Base-by-base conservation (phyloP, 2,329 filamentous ascomycete species). In the Aspergillus brunneoviolaceus region DNA sequence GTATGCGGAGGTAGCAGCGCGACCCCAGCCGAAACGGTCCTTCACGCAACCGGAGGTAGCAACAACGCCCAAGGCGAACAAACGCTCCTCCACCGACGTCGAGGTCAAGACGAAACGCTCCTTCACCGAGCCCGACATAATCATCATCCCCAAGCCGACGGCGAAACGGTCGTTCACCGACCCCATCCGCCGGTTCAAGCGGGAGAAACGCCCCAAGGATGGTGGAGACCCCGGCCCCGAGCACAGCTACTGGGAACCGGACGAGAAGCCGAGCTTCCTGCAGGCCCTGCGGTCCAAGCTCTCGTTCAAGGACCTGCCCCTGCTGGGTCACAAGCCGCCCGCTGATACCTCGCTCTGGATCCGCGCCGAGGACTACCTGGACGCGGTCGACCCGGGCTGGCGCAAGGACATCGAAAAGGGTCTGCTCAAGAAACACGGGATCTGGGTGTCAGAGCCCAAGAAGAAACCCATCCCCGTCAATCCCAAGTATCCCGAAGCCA, bases 271-370 rank as follows among this genome's bases (percentile, higher is more conserved):
- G 2, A 67, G 61, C 9, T 57, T 74, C 31, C 16, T 45, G 14
- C 66, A 68, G 1, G 52, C 65, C 4, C 61, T 74, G 42, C 64
- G 64, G 42, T 69, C 69, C 4, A 74, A 74, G 57, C 64, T 73
- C 31, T 72, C 70, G 45, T 62, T 72, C 50, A 73, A 70, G 19
- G 71, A 73, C 33, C 48, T 74, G 7, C 14, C 14, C 14, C 16
- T 16, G n/a, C 39, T 45, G 3, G 39, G 39, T 3, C 39, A 45
- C 16, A 45, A 45, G 16, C 16, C 39, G 5, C 14, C 39, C 16
- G 39, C 5, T 5, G 39, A 45, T 9, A 6, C 16, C 16, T 16
- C 14, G 39, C n/a, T 9, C 39, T 45, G 39, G 39, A 19, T 45
- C 14, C 14, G 16, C 14, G 39, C 16, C 12, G 39, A 16, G 16